Conservation (phyloP, 257 asterid genomes). For the Phtheirospermum japonicum region DNA sequence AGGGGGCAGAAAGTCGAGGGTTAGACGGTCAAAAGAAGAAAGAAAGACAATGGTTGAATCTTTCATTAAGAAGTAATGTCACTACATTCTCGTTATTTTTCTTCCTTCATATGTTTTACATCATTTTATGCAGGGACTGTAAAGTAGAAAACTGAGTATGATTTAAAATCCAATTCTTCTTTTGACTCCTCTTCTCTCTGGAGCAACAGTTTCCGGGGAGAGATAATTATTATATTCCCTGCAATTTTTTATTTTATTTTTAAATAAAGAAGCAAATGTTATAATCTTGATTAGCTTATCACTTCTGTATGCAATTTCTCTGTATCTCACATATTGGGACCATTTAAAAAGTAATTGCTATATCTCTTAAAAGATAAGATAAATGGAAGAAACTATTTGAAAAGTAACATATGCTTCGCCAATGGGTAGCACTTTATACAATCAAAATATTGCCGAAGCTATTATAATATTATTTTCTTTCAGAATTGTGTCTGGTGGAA, state of each 20-base stretch:
- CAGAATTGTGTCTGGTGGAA: too few species aligned
- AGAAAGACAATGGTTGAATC: conserved; percentile 79
- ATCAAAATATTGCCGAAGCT: not conserved
- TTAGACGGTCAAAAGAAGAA: conserved; percentile 91
- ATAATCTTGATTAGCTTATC: not conserved
- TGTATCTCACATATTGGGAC: too few species aligned
- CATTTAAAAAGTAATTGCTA: not conserved
- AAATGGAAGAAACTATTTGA: not conserved
- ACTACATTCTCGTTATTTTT: conserved; percentile 14
- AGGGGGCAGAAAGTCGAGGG: conserved; percentile 69
- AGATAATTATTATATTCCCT: not conserved
- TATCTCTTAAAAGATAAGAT: not conserved
- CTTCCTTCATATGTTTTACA: conserved; percentile 22
- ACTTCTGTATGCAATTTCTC: too few species aligned
- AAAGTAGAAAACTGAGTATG: not conserved
- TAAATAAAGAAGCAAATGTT: not conserved
- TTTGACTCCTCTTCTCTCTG: not conserved
- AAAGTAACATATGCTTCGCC: not conserved
- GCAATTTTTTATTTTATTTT: not conserved
- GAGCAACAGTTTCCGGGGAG: too few species aligned
- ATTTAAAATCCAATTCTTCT: not conserved
- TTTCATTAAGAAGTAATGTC: conserved; percentile 66
- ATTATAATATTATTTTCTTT: too few species aligned
- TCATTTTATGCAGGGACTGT: not conserved
- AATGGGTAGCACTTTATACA: not conserved